phyloP scores from a whole-genome alignment of 306 rosid species.

The Vigna mungo region DNA sequence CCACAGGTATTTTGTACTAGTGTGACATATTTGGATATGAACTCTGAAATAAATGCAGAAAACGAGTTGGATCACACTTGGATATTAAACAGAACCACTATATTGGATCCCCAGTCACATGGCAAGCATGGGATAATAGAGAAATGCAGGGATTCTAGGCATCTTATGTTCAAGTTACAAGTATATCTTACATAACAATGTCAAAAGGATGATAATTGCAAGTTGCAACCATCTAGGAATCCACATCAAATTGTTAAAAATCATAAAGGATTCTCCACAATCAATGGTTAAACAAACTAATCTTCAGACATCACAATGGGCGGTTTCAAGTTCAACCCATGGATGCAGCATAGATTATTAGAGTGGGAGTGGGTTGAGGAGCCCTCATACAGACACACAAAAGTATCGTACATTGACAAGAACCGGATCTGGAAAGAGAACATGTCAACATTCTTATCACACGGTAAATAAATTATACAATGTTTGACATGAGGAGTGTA shows the following conservation, averaged over 20 bases:
- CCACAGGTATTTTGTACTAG: conserved; percentile 7
- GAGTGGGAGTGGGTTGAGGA: neutral
- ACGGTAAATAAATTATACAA: conserved; percentile 3
- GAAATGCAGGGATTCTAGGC: conserved; percentile 22
- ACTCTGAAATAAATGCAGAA: neutral
- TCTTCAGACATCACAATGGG: neutral
- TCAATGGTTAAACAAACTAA: conserved; percentile 24
- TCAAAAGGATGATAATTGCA: conserved; percentile 16
- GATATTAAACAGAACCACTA: conserved; percentile 17
- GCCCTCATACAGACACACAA: neutral
- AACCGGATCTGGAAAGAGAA: neutral
- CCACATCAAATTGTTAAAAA: conserved; percentile 8
- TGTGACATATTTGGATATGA: conserved; percentile 7
- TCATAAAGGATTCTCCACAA: neutral
- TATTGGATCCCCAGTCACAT: conserved; percentile 1
- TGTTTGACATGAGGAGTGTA: conserved; percentile 17
- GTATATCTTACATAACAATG: neutral
- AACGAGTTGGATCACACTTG: neutral
- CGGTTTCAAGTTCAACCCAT: conserved; percentile 7
- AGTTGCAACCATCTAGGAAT: neutral
- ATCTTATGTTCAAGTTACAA: neutral
- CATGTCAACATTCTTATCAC: conserved; percentile 4
- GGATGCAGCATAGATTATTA: neutral
- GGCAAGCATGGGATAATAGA: conserved; percentile 13
- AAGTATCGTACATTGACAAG: conserved; percentile 32